Base-by-base conservation (phyloP, 257 asterid species). In the Nicotiana knightiana region DNA sequence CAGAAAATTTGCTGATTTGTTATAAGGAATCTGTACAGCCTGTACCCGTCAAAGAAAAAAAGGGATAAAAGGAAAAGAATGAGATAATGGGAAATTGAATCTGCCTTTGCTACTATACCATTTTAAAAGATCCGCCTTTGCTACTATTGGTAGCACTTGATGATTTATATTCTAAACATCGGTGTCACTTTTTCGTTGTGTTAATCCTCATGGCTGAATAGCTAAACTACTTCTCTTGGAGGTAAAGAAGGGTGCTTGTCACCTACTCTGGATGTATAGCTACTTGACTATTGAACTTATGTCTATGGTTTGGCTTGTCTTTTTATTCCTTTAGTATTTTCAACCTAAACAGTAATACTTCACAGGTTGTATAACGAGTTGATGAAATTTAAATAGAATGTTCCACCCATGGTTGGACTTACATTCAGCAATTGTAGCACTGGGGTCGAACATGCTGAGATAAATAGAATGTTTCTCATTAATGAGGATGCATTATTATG, bases 191-290 rank as follows among this genome's bases (percentile, higher is more conserved):
- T 68, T 51, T 68, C 3, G 33, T 39, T 68, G 2, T 37, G 18
- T 39, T 39, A 68, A 37, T 37, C 33, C 32, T 68, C 77, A 68
- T 68, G 17, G 17, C 57, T n/a, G 77, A 68, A 68, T 68, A 51
- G 32, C 32, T 18, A 39, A 68, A 68, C 30, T 68, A 39, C 33
- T 68, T 10, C 28, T 48, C 33, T 15, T 68, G 77, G 32, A 37
- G 77, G 18, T 68, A 68, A 68, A 68, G 77, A 37, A 68, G 32
- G n/a, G 55, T 68, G 54, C 77, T 68, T 39, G 18, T 39, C 57
- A n/a, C 43, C 77, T n/a, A 37, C 57, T n/a, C 77, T 68, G 54
- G 32, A 68, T 68, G 77, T 39, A n/a, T 35, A 68, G 77, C 53
- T n/a, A 18, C 9, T 37, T 37, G 55, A 68, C 32, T 68, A 26